A percentile compares a stretch with the other conserved stretches of the same genome.
Conservation (phyloP, 1,284 basidiomycete species). For the Vanrija sp. region DNA sequence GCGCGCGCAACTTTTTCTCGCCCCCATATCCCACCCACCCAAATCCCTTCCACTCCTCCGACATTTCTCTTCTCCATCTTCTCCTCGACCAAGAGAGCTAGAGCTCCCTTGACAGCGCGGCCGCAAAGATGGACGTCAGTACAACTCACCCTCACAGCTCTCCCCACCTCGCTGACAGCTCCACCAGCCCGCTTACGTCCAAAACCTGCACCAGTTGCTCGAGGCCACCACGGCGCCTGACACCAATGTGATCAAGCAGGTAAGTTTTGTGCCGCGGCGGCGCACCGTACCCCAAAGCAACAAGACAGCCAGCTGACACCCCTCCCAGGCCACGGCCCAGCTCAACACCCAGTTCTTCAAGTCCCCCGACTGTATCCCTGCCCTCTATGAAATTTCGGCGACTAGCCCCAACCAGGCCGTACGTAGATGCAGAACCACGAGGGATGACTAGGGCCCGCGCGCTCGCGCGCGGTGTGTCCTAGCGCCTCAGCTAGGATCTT, state of each 20-base stretch:
- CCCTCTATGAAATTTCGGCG: slow-evolving; percentile 82
- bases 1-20: slow-evolving; percentile 7
- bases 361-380: slow-evolving; percentile 82
- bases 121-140: slow-evolving; percentile 23
- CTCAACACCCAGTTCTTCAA: slow-evolving; percentile 91
- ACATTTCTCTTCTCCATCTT: slow-evolving; percentile 3
- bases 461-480: not conserved
- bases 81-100: slow-evolving; percentile 2
- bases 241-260: slow-evolving; percentile 79
- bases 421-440: not conserved
- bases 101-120: slow-evolving; percentile 1
- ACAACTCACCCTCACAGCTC: not conserved
- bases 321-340: slow-evolving; percentile 74
- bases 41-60: not conserved
- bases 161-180: not conserved
- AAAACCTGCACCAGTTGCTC: slow-evolving; percentile 77
- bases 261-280: slow-evolving; percentile 52
- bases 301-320: not conserved
- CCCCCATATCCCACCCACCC: slow-evolving; percentile 4
- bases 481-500: not conserved
- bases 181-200: slow-evolving; percentile 40
- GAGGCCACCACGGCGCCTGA: slow-evolving; percentile 79
- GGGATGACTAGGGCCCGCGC: not conserved
- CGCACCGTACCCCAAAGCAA: slow-evolving; percentile 1
- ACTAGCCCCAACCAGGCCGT: slow-evolving; percentile 63